phyloP scores from a whole-genome alignment of 1,284 basidiomycete genomes.

The Rhodotorula sp. region DNA sequence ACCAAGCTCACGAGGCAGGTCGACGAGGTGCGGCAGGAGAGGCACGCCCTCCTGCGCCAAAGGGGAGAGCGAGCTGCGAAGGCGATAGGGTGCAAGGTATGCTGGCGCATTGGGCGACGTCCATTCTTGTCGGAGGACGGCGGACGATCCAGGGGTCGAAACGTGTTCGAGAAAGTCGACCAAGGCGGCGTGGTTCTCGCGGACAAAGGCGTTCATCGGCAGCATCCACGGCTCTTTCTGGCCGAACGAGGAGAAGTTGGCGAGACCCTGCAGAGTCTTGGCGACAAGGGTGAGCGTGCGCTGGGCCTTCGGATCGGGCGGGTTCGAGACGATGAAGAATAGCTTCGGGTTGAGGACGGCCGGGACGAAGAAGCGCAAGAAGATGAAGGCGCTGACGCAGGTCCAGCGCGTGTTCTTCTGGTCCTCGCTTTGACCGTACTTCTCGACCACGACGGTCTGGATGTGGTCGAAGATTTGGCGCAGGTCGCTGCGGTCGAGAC shows the following conservation, averaged over 20 bases:
- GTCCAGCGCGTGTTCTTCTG: constrained; percentile 61
- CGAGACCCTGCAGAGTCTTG: constrained; percentile 45
- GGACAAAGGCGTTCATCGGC: constrained; percentile 47
- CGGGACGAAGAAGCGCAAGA: constrained; percentile 68
- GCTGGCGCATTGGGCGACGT: constrained; percentile 41
- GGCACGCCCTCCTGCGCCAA: constrained; percentile 44
- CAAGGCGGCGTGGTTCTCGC: constrained; percentile 40
- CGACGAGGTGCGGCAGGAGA: constrained; percentile 44
- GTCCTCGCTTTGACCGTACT: constrained; percentile 52
- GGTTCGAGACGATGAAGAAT: constrained; percentile 39
- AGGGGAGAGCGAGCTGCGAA: constrained; percentile 35
- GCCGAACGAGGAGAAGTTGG: constrained; percentile 46
- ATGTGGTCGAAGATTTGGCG: constrained; percentile 68
- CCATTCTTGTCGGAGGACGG: constrained; percentile 41
- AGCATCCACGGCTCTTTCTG: constrained; percentile 48
- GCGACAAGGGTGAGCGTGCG: constrained; percentile 45
- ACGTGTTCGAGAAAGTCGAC: constrained; percentile 44
- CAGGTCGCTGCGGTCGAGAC: constrained; percentile 61
- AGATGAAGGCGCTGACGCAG: constrained; percentile 78
- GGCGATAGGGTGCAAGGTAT: constrained; percentile 41
- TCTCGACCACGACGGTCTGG: constrained; percentile 64
- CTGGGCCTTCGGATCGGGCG: constrained; percentile 40
- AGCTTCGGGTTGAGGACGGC: constrained; percentile 45
- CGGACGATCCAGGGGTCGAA: constrained; percentile 26
- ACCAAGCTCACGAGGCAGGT: constrained; percentile 43